Conservation (phyloP, 1,139 yeast species). For the Candida frijolesensis region DNA sequence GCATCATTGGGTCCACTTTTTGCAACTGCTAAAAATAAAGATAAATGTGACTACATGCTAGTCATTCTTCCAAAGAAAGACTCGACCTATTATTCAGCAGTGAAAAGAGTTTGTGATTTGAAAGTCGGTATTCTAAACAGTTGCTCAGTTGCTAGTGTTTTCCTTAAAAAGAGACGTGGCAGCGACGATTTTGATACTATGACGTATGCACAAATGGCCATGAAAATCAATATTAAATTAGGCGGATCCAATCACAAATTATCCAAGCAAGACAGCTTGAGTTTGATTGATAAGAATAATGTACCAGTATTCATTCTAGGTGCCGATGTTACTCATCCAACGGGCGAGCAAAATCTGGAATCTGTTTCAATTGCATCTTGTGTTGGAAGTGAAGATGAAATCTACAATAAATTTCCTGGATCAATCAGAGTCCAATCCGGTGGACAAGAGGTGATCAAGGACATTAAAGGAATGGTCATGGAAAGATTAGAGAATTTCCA, state of each 20-base stretch:
- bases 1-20: conserved; percentile 4
- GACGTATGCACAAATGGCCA: conserved; percentile 17
- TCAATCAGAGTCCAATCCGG: conserved; percentile 16
- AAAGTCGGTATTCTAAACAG: conserved; percentile 16
- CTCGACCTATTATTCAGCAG: conserved; percentile 14
- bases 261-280: conserved; percentile 10
- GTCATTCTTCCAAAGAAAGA: conserved; percentile 14
- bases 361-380: conserved; percentile 18
- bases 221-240: conserved; percentile 17
- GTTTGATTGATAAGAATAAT: conserved; percentile 13
- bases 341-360: conserved; percentile 11
- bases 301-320: conserved; percentile 16
- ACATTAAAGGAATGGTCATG: conserved; percentile 14
- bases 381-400: conserved; percentile 17
- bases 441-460: conserved; percentile 16
- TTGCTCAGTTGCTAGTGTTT: conserved; percentile 14
- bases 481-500: conserved; percentile 16
- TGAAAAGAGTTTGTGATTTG: conserved; percentile 16
- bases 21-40: conserved; percentile 11
- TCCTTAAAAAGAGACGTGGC: conserved; percentile 12
- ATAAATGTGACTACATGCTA: conserved; percentile 14
- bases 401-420: conserved; percentile 17
- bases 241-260: conserved; percentile 18
- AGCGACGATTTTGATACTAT: conserved; percentile 12
- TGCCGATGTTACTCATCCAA: conserved; percentile 19